These are phyloP conservation scores for Stentor roeselii DNA, from an alignment of 73 alveolate genomes.

Conservation along the genomic window DNA sequence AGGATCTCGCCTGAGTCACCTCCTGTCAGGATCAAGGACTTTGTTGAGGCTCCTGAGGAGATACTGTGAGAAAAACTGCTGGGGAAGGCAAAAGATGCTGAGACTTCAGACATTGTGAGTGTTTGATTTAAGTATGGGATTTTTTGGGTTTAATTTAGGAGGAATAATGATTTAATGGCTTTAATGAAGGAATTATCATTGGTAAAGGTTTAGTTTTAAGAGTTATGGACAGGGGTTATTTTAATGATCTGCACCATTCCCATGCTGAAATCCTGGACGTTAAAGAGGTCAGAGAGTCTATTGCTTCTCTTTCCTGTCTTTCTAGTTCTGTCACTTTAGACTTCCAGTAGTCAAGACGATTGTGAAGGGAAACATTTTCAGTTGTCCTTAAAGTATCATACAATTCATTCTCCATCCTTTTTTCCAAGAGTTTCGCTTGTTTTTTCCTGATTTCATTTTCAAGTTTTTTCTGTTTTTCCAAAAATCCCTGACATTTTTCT, in stretches of 20 bases:
- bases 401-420: conserved; percentile 29
- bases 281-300: too few species aligned
- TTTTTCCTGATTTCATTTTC: conserved; percentile 15
- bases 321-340: too few species aligned
- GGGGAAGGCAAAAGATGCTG: not conserved
- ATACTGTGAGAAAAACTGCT: not conserved
- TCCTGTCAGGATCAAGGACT: not conserved
- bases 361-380: too few species aligned
- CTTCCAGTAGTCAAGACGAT: too few species aligned
- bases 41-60: not conserved
- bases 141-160: too few species aligned
- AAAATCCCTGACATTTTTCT: conserved; percentile 29
- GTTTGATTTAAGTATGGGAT: not conserved
- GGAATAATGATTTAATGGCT: too few species aligned
- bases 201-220: too few species aligned
- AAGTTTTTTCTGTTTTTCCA: conserved; percentile 24
- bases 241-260: too few species aligned
- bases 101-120: not conserved
- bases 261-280: too few species aligned
- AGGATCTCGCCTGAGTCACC: not conserved
- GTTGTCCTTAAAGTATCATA: conserved; percentile 25
- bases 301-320: too few species aligned
- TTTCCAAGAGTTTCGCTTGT: conserved; percentile 16
- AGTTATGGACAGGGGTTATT: too few species aligned
- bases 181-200: too few species aligned